Base-by-base conservation (phyloP, 2,329 filamentous ascomycete genomes). In the Alternaria hordeiaustralica region DNA sequence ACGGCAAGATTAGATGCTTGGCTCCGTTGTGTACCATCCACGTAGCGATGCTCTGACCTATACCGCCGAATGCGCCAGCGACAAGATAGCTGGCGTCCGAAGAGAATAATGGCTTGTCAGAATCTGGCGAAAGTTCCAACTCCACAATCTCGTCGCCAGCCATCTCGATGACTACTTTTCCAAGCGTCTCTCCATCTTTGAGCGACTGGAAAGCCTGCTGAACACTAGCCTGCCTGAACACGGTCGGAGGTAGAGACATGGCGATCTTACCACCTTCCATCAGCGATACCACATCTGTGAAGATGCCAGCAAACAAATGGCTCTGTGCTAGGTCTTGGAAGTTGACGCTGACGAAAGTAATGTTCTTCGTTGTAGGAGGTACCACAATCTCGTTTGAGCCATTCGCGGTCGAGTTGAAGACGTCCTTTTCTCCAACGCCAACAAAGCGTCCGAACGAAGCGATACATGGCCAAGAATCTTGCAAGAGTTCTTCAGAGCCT, bases 371-470 rank as follows among this genome's bases (percentile, higher is more conserved):
- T 43, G 54, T 51, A 12, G 47, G 21, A 23, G 43, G 58, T 26
- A 53, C 15, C 21, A 18, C 44, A 23, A 36, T 54, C 28, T 61
- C 43, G 6, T 62, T 55, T 7, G 59, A 55, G 9, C 55, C 41
- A 10, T 45, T 65, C 21, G 60, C 55, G 9, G 63, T 49, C 6
- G 56, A 59, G 15, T 21, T 43, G 30, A 60, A 56, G 1, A 50
- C n/a, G 13, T 63, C 61, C n/a, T 51, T 55, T 44, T 67, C 56
- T 13, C 66, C 64, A 12, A 74, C 47, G 18, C 73, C 70, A 21
- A 76, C 45, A 58, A 79, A 79, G 5, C 71, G 65, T 2, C 79
- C 79, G 53, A 75, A 77, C 4, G 64, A 51, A 18, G 78, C 77
- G 7, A 79, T 26, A 49, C 70, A 72, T 7, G 69, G 45, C 73